Conservation (phyloP, 805 yeast genomes). For the Maudiozyma serrabonitensis region DNA sequence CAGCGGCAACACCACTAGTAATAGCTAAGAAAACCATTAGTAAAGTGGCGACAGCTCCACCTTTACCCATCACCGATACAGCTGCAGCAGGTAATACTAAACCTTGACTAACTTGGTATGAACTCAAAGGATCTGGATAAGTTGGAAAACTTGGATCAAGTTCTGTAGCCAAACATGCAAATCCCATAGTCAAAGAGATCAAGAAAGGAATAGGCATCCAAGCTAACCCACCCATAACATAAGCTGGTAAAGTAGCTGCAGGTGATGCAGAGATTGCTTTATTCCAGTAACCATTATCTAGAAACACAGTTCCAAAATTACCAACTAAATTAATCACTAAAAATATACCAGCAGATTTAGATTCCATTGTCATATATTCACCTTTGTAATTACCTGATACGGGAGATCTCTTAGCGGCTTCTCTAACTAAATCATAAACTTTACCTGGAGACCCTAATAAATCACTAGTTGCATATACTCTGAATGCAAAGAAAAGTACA, state of each 20-base stretch:
- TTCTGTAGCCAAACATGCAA: slow-evolving; percentile 73
- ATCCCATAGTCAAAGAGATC: slow-evolving; percentile 75
- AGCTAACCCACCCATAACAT: slow-evolving; percentile 76
- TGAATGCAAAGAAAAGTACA: slow-evolving; percentile 71
- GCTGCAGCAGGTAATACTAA: slow-evolving; percentile 62
- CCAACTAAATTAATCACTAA: slow-evolving; percentile 83
- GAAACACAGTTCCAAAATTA: slow-evolving; percentile 79
- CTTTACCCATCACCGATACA: slow-evolving; percentile 71
- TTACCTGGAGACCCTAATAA: slow-evolving; percentile 71
- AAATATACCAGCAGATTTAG: slow-evolving; percentile 80
- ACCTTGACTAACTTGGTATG: slow-evolving; percentile 73
- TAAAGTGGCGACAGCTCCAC: slow-evolving; percentile 80
- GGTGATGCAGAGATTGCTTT: slow-evolving; percentile 84
- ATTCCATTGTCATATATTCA: slow-evolving; percentile 79
- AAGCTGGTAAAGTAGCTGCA: slow-evolving; percentile 77
- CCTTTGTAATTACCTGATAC: slow-evolving; percentile 76
- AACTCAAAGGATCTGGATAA: slow-evolving; percentile 55
- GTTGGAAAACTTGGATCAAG: slow-evolving; percentile 65
- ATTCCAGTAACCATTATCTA: slow-evolving; percentile 83
- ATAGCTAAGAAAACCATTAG: slow-evolving; percentile 83
- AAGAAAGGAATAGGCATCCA: slow-evolving; percentile 90
- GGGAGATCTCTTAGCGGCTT: slow-evolving; percentile 52
- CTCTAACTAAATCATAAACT: slow-evolving; percentile 65
- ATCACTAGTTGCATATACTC: slow-evolving; percentile 61
- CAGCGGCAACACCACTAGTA: slow-evolving; percentile 88